Conservation (phyloP, 1,139 yeast species). For the Hyphopichia fennica region DNA sequence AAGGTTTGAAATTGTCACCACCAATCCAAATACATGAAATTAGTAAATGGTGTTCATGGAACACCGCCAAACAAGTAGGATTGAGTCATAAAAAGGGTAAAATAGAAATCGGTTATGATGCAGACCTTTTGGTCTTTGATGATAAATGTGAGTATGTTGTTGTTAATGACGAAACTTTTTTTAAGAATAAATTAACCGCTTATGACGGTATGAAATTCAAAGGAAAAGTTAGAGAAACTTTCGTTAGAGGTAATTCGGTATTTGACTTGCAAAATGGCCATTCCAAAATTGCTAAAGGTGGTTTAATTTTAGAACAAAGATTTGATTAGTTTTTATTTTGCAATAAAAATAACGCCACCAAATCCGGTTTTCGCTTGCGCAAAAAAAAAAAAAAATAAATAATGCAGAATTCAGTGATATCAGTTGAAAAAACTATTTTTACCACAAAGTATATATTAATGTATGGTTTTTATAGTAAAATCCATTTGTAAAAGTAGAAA, state of each 20-base stretch:
- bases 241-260: constrained; percentile 71
- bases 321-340: constrained; percentile 2
- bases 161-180: constrained; percentile 58
- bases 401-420: no score
- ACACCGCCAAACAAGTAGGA: constrained; percentile 87
- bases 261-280: constrained; percentile 61
- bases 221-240: constrained; percentile 78
- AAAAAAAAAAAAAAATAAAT: constrained; percentile 1
- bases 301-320: constrained; percentile 59
- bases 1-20: constrained; percentile 56
- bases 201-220: constrained; percentile 67
- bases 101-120: constrained; percentile 74
- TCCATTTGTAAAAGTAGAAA: no score
- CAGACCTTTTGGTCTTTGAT: constrained; percentile 83
- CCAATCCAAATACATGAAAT: constrained; percentile 62
- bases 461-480: no score
- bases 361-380: no score
- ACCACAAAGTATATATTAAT: no score
- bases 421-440: no score
- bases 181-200: constrained; percentile 86
- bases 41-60: constrained; percentile 73
- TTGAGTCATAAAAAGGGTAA: constrained; percentile 70
- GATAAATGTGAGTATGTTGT: constrained; percentile 56
- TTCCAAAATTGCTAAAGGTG: constrained; percentile 56
- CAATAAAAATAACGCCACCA: no score